Percentiles rank a stretch among this genome's conserved stretches.
Conservation (phyloP, 768 basidiomycete genomes). For the Podaxis rugospora region DNA sequence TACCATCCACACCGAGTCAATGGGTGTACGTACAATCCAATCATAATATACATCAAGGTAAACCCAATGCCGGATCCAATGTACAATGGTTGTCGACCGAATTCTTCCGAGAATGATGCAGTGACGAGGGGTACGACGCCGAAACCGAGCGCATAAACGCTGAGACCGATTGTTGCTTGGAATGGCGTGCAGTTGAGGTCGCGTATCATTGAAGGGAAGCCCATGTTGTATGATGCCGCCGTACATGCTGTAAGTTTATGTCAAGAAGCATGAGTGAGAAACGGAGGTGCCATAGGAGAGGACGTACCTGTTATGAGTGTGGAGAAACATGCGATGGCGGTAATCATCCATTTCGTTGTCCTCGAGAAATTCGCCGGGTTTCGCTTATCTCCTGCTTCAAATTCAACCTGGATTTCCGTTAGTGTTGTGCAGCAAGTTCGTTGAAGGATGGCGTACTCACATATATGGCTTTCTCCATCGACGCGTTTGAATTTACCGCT, state of each 20-base stretch:
- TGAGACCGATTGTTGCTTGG: slow-evolving; percentile 42
- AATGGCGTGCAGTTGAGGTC: slow-evolving; percentile 40
- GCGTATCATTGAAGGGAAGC: slow-evolving; percentile 50
- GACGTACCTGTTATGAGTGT: slow-evolving; percentile 38
- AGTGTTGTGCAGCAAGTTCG: background rate
- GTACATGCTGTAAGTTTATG: slow-evolving; percentile 34
- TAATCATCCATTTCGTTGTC: slow-evolving; percentile 22
- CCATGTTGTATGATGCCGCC: slow-evolving; percentile 49
- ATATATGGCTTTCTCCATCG: background rate
- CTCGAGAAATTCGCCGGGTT: slow-evolving; percentile 18
- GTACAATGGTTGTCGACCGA: slow-evolving; percentile 59
- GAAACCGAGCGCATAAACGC: slow-evolving; percentile 55
- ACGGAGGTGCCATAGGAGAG: background rate
- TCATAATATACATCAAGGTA: slow-evolving; percentile 44
- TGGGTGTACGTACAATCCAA: slow-evolving; percentile 32
- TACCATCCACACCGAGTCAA: background rate
- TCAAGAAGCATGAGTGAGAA: background rate
- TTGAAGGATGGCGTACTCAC: background rate
- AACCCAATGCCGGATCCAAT: slow-evolving; percentile 46
- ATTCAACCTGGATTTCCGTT: slow-evolving; percentile 9
- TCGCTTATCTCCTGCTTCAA: slow-evolving; percentile 5
- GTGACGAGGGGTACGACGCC: slow-evolving; percentile 57
- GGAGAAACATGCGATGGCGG: slow-evolving; percentile 34
- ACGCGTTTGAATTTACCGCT: background rate
- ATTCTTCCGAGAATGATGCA: slow-evolving; percentile 67